Percentiles rank a stretch among this genome's conserved stretches.
phyloP scores from a whole-genome alignment of 257 asterid species.

The Lithospermum erythrorhizon region DNA sequence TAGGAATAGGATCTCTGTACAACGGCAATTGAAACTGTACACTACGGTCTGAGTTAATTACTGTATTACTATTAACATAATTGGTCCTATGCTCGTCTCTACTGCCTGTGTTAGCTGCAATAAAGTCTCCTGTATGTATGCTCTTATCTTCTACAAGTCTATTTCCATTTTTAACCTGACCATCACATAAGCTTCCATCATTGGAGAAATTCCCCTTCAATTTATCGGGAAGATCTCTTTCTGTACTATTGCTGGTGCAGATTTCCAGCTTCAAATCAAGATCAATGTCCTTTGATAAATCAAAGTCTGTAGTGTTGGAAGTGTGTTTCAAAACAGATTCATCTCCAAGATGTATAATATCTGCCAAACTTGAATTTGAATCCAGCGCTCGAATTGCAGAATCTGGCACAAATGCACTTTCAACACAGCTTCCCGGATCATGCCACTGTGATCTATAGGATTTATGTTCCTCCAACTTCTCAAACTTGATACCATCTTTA shows the following conservation, averaged over 20 bases:
- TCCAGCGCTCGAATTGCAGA: conserved; percentile 22
- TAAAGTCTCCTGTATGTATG: conserved; percentile 18
- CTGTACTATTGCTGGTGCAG: conserved; percentile 13
- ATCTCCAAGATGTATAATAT: conserved; percentile 20
- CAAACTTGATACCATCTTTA: conserved; percentile 16
- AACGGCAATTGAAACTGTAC: conserved; percentile 52
- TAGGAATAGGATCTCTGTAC: conserved; percentile 39
- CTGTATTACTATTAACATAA: conserved; percentile 38
- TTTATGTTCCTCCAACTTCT: conserved; percentile 16
- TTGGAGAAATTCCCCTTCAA: conserved; percentile 17
- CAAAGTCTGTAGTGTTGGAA: conserved; percentile 20
- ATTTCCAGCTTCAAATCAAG: conserved; percentile 25
- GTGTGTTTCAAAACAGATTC: conserved; percentile 25
- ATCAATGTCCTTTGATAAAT: conserved; percentile 21
- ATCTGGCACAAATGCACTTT: conserved; percentile 39
- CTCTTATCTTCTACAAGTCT: conserved; percentile 17
- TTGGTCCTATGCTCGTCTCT: conserved; percentile 33
- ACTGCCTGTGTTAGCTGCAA: conserved; percentile 28
- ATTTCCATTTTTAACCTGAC: conserved; percentile 19
- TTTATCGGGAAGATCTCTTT: conserved; percentile 8
- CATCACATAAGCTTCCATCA: conserved; percentile 18
- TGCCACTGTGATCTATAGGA: conserved; percentile 29
- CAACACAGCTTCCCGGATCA: conserved; percentile 62
- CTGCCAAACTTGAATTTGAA: conserved; percentile 23
- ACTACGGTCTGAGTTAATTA: conserved; percentile 44